Percentiles rank a stretch among this genome's conserved stretches.
Evolutionary conservation across 768 basidiomycete genomes (phyloP).

Genomic region (Leccinum variicolor): DNA sequence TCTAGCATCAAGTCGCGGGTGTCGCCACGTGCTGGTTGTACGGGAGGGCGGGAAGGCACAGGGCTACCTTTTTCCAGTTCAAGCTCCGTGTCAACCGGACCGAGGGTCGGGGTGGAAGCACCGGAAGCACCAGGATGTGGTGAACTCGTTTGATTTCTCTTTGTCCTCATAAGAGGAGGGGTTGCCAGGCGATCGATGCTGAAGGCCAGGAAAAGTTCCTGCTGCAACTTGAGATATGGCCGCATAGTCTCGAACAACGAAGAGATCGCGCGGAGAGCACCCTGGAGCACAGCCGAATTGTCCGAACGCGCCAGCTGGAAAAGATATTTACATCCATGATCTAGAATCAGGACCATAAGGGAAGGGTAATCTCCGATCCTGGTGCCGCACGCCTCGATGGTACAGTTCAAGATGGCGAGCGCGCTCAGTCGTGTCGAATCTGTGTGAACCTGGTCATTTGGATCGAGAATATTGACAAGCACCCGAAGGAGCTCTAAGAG

Average conservation of each 20-base stretch:
- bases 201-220: constrained; percentile 93
- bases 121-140: constrained; percentile 52
- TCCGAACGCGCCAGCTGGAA: constrained; percentile 96
- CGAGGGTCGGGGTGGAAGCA: constrained; percentile 41
- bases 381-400: constrained; percentile 80
- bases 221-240: constrained; percentile 84
- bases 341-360: constrained; percentile 71
- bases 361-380: constrained; percentile 77
- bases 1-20: constrained; percentile 89
- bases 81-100: constrained; percentile 34
- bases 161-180: constrained; percentile 34
- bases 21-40: constrained; percentile 80
- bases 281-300: constrained; percentile 72
- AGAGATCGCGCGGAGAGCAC: constrained; percentile 79
- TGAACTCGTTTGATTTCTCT: constrained; percentile 39
- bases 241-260: constrained; percentile 89
- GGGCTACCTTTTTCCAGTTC: constrained; percentile 48
- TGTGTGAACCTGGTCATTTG: constrained; percentile 91
- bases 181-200: constrained; percentile 86
- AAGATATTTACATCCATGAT: constrained; percentile 92
- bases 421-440: constrained; percentile 92
- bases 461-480: constrained; percentile 92
- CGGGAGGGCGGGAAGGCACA: constrained; percentile 54
- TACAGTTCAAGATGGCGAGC: constrained; percentile 80
- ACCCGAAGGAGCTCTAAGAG: constrained; percentile 91